Evolutionary conservation across 768 basidiomycete genomes (phyloP), one percentile per base, ranked within the genome.

Genomic region (Trametes maxima): DNA sequence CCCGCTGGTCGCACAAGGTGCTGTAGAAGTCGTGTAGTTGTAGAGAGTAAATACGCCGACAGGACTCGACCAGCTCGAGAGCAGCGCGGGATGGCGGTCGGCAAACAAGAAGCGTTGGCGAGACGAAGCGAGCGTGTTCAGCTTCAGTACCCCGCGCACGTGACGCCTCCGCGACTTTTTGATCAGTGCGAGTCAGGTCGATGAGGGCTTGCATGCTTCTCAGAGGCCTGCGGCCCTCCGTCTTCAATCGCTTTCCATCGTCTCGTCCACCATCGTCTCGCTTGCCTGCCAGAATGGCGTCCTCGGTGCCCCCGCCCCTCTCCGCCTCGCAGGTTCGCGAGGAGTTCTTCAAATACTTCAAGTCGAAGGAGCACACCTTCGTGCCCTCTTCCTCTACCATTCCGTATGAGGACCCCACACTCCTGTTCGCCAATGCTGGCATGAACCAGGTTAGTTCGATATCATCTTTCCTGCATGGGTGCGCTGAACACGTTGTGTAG

Each of bases 341-440:
- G 67, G 87, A 92, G 61, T 99, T 94, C 79, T 94, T 98, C 75
- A 80, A 90, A 65, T 98, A 85, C 78, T 99, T 98, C 77, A 80
- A 80, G 58, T 78, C 80, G 46, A 86, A 85, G 67, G 81, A 84
- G 64, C 97, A 99, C 74, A 88, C 89, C 22, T 96, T 92, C 72
- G 91, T 95, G 54, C 89, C 90, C 7, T 95, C 92, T 33, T 95
- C 94, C 2, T 82, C 92, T 1, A 96, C 95, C 40, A 90, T 99
- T 65, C 97, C 97, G 1, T 98, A 92, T 73, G 97, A 98, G 60
- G 97, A 98, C 77, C 96, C 96, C 2, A 98, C 97, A 16, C 82
- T 99, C 39, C 86, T 98, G 57, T 99, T 99, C 69, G 94, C 95
- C 60, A 99, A 99, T 80, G 96, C 96, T 65, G 97, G 97, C 61